These are phyloP conservation scores for Penicillium steckii DNA, from an alignment of 495 filamentous ascomycete species.

Conservation along the genomic window DNA sequence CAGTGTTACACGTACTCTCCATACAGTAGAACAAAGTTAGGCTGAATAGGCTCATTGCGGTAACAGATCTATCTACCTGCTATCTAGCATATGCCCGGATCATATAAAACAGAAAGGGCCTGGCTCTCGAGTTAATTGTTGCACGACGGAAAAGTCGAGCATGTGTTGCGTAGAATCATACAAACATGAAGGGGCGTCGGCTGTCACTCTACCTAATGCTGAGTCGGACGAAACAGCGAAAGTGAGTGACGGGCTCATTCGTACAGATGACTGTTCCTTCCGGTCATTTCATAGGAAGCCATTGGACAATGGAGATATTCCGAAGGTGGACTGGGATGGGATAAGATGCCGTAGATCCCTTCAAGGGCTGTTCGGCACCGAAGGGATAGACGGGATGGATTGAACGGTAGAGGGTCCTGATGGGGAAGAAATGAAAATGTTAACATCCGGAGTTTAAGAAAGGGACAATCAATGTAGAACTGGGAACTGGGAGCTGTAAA, in stretches of 20 bases:
- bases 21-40: neutral
- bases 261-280: neutral
- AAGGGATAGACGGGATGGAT: constrained; percentile 20
- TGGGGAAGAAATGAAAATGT: constrained; percentile 6
- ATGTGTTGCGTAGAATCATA: constrained; percentile 13
- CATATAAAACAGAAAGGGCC: neutral
- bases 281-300: neutral
- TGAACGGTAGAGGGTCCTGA: constrained; percentile 22
- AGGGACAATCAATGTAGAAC: neutral
- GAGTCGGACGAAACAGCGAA: neutral
- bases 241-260: neutral
- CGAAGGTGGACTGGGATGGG: neutral
- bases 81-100: constrained; percentile 1
- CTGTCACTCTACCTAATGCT: neutral
- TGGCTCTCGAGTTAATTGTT: neutral
- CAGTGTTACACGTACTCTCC: no score
- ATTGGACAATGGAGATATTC: neutral
- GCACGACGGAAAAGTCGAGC: neutral
- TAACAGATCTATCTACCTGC: constrained; percentile 16
- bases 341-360: neutral
- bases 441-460: constrained; percentile 12
- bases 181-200: constrained; percentile 21
- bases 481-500: neutral
- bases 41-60: neutral
- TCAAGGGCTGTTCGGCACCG: constrained; percentile 24